Evolutionary conservation across 1,139 yeast species (phyloP).

Genomic region (Sugiyamaella paludigena): DNA sequence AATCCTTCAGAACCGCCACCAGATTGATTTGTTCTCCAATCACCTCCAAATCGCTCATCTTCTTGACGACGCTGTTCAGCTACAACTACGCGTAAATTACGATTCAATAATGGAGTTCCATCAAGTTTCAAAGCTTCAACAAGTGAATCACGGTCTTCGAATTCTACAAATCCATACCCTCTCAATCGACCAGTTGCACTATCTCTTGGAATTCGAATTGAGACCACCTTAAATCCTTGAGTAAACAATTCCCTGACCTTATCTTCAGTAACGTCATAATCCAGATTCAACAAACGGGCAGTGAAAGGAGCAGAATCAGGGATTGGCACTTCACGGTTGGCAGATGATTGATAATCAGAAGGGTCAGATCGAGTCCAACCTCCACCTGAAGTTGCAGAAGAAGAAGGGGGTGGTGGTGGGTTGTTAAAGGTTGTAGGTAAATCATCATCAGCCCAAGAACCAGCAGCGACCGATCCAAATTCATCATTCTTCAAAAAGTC

Average conservation of each 20-base stretch:
- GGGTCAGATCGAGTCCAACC: slow-evolving; percentile 17
- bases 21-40: slow-evolving; percentile 53
- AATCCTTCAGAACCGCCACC: slow-evolving; percentile 32
- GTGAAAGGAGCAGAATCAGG: slow-evolving; percentile 92
- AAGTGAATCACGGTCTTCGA: slow-evolving; percentile 69
- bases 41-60: slow-evolving; percentile 53
- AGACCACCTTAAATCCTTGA: slow-evolving; percentile 58
- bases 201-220: slow-evolving; percentile 67
- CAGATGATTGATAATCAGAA: slow-evolving; percentile 3
- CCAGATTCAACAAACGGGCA: slow-evolving; percentile 82
- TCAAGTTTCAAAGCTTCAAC: slow-evolving; percentile 67
- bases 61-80: slow-evolving; percentile 57
- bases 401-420: slow-evolving; percentile 21
- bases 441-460: slow-evolving; percentile 33
- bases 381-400: slow-evolving; percentile 12
- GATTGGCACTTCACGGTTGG: slow-evolving; percentile 67
- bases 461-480: slow-evolving; percentile 23
- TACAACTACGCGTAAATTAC: slow-evolving; percentile 72
- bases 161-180: slow-evolving; percentile 88
- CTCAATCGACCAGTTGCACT: slow-evolving; percentile 56
- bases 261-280: slow-evolving; percentile 75
- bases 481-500: slow-evolving; percentile 44
- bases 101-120: slow-evolving; percentile 68
- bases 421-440: slow-evolving; percentile 20
- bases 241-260: slow-evolving; percentile 61